A percentile compares a stretch with the other conserved stretches of the same genome.
Conservation (phyloP, 495 filamentous ascomycete species). For the Cairneyella variabilis region DNA sequence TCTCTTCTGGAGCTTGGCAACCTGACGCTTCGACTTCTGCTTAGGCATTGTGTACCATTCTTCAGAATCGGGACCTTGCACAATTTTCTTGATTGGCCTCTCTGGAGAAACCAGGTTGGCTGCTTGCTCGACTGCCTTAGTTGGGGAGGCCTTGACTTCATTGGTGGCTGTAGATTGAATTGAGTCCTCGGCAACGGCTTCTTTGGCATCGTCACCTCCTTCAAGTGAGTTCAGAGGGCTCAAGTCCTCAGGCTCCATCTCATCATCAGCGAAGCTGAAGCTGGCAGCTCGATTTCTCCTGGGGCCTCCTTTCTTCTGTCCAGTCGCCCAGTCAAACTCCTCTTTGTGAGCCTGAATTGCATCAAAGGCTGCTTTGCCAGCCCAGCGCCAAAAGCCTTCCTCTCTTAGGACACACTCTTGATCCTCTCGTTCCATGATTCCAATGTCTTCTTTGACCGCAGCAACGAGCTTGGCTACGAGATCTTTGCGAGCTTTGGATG, state of each 20-base stretch:
- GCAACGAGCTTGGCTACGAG: constrained; percentile 18
- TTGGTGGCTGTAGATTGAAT: background rate
- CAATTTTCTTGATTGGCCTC: too few species aligned
- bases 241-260: background rate
- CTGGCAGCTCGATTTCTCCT: background rate
- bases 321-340: constrained; percentile 26
- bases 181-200: background rate
- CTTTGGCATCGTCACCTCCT: background rate
- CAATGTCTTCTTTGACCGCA: constrained; percentile 22
- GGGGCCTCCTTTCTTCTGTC: constrained; percentile 10
- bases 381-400: constrained; percentile 25
- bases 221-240: background rate
- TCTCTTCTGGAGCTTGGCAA: too few species aligned
- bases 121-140: too few species aligned
- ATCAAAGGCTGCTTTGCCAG: constrained; percentile 18
- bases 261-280: background rate
- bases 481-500: constrained; percentile 17
- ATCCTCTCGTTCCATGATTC: constrained; percentile 18
- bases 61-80: too few species aligned
- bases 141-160: too few species aligned
- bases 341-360: constrained; percentile 11
- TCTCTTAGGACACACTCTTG: constrained; percentile 17
- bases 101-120: too few species aligned
- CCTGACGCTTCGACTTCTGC: too few species aligned
- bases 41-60: too few species aligned